phyloP scores from a whole-genome alignment of 2,329 filamentous ascomycete genomes.

The Cercospora sp. region DNA sequence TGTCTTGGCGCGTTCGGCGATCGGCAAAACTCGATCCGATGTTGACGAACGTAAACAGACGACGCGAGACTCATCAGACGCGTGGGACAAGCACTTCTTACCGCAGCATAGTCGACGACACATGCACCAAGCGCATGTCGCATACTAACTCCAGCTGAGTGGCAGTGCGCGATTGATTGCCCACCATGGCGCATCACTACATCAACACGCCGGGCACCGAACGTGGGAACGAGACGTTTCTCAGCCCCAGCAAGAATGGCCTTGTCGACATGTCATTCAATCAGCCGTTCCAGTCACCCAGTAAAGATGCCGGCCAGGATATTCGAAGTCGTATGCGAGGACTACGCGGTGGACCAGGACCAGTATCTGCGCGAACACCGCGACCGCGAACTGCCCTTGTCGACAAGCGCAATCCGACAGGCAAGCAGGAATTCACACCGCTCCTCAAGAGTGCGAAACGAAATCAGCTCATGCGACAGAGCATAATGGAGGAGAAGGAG shows the following conservation, averaged over 20 bases:
- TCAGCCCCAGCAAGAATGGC: conserved; percentile 53
- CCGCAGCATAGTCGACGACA: background rate
- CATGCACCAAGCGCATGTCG: conserved; percentile 2
- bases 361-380: conserved; percentile 58
- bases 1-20: background rate
- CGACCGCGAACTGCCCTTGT: conserved; percentile 69
- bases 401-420: conserved; percentile 61
- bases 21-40: background rate
- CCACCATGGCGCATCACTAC: conserved; percentile 48
- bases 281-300: conserved; percentile 80
- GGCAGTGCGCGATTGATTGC: background rate
- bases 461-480: conserved; percentile 55
- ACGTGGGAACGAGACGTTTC: conserved; percentile 78
- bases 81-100: background rate
- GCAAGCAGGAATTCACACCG: conserved; percentile 83
- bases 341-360: conserved; percentile 51
- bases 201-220: conserved; percentile 87
- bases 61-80: background rate
- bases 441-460: conserved; percentile 81
- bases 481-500: conserved; percentile 41
- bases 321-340: conserved; percentile 74
- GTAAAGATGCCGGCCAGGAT: conserved; percentile 66
- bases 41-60: conserved; percentile 10
- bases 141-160: background rate
- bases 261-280: conserved; percentile 80